A percentile compares a stretch with the other conserved stretches of the same genome.
Conservation (phyloP, 1,284 basidiomycete species). For the Malassezia caprae region DNA sequence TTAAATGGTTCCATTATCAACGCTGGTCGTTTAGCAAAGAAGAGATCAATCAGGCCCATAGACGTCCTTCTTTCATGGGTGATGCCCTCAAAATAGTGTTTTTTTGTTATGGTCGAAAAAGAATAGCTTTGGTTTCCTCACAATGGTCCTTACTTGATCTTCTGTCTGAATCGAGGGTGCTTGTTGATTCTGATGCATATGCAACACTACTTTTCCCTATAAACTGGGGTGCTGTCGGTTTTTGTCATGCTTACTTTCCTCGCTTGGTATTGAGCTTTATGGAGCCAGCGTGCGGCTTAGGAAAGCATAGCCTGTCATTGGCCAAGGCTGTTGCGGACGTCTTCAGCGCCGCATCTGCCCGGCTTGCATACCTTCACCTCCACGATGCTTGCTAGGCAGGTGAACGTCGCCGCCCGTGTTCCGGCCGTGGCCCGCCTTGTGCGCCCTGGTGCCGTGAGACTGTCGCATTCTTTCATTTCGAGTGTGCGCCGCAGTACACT, state of each 20-base stretch:
- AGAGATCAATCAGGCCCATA: background rate
- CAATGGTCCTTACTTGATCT: no score
- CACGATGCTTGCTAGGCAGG: conserved; percentile 9
- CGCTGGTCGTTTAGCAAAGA: background rate
- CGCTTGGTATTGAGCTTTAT: background rate
- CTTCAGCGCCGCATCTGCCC: background rate
- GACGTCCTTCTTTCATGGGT: background rate
- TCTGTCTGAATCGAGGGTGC: no score
- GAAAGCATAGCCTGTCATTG: background rate
- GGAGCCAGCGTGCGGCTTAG: background rate
- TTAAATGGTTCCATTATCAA: background rate
- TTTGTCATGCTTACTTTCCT: background rate
- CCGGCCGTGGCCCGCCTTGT: background rate
- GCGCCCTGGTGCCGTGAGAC: background rate
- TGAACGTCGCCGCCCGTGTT: conserved; percentile 2
- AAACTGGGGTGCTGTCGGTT: background rate
- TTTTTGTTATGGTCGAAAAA: background rate
- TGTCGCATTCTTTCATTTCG: background rate
- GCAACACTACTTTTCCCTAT: no score
- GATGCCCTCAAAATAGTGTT: background rate
- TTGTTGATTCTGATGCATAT: no score
- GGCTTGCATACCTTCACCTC: background rate
- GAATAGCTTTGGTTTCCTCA: background rate
- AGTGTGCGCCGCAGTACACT: background rate
- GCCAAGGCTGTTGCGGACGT: background rate